Conservation (phyloP, 345 rosid genomes). For the Eucalyptus coolabah region DNA sequence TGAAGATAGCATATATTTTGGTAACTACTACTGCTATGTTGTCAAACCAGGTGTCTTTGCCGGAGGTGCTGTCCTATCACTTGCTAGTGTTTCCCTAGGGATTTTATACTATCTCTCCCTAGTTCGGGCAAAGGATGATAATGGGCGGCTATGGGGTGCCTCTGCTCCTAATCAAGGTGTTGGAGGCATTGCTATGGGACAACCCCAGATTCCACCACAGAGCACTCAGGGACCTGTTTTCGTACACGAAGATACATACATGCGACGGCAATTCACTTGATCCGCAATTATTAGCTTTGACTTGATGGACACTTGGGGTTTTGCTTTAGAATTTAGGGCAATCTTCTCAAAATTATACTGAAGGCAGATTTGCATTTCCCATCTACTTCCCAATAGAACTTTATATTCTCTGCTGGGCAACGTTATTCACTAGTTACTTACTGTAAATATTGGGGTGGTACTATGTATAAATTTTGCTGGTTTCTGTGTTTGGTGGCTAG, state of each 20-base stretch:
- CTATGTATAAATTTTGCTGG: not conserved
- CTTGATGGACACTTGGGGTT: not conserved
- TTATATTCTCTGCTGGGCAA: not conserved
- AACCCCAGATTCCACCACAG: constrained; percentile 51
- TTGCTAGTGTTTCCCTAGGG: constrained; percentile 44
- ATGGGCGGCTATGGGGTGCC: constrained; percentile 1
- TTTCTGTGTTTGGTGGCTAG: not conserved
- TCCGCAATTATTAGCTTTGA: not conserved
- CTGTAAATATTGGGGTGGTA: not conserved
- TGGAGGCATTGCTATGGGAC: constrained; percentile 64
- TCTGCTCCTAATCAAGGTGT: constrained; percentile 4
- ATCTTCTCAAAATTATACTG: not conserved
- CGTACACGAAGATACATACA: constrained; percentile 68
- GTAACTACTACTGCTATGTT: constrained; percentile 56
- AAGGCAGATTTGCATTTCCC: not conserved
- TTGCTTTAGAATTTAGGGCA: not conserved
- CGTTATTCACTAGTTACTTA: not conserved
- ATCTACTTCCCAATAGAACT: not conserved
- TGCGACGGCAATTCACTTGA: constrained; percentile 65
- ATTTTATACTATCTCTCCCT: constrained; percentile 58
- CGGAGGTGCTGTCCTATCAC: constrained; percentile 49
- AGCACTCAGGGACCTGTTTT: constrained; percentile 54
- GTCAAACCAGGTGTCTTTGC: constrained; percentile 88
- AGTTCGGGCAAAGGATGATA: constrained; percentile 19
- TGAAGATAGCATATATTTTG: constrained; percentile 28